These are phyloP conservation scores for Citrus medica DNA, from an alignment of 345 rosid genomes.

Conservation along the genomic window DNA sequence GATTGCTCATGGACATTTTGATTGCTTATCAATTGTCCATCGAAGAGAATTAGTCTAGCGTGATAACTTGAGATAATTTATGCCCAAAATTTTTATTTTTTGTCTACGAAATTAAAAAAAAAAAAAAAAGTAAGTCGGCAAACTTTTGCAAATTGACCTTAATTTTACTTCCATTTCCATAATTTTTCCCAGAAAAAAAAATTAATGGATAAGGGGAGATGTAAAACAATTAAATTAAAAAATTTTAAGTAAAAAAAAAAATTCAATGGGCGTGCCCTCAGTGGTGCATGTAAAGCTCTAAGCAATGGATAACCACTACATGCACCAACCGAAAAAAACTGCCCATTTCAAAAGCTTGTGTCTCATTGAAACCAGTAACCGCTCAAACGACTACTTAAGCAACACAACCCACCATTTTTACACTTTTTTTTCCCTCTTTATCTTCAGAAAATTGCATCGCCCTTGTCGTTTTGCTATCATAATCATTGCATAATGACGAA, in stretches of 20 bases:
- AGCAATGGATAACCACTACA: slow-evolving; percentile 18
- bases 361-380: slow-evolving; percentile 20
- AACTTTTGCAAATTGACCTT: no score
- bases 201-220: background rate
- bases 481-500: slow-evolving; percentile 14
- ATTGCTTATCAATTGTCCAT: no score
- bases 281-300: background rate
- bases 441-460: background rate
- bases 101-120: no score
- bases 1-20: no score
- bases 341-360: slow-evolving; percentile 20
- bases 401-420: slow-evolving; percentile 14
- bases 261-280: background rate
- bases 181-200: background rate
- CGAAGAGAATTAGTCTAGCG: no score
- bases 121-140: no score
- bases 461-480: slow-evolving; percentile 2
- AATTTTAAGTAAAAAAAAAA: no score
- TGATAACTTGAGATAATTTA: no score
- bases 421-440: slow-evolving; percentile 12
- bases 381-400: slow-evolving; percentile 39
- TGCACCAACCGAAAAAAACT: slow-evolving; percentile 33
- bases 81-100: no score
- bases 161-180: no score
- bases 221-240: no score